A percentile compares a stretch with the other conserved stretches of the same genome.
Evolutionary conservation across 257 asterid species (phyloP).

Genomic region (Salvia splendens): DNA sequence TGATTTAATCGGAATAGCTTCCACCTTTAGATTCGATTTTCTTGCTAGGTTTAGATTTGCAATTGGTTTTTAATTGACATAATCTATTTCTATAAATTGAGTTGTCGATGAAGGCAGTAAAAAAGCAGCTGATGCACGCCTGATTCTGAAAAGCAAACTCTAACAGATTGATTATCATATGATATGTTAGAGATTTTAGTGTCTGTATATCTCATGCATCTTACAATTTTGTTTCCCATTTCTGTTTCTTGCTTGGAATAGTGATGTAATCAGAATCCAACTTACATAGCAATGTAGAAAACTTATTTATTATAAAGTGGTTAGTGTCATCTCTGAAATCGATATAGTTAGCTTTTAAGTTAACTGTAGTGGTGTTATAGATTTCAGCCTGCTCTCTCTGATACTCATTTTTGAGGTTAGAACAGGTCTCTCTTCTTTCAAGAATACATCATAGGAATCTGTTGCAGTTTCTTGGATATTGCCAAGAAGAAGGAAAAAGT

Average conservation of each 20-base stretch:
- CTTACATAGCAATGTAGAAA: too few relatives aligned
- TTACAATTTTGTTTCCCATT: too few relatives aligned
- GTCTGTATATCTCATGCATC: too few relatives aligned
- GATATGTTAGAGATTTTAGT: too few relatives aligned
- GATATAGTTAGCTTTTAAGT: background rate
- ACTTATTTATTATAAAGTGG: too few relatives aligned
- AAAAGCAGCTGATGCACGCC: too few relatives aligned
- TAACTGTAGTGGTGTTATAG: background rate
- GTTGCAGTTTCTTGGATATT: constrained; percentile 91
- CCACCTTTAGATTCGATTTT: background rate
- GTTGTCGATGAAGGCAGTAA: too few relatives aligned
- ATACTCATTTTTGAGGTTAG: constrained; percentile 16
- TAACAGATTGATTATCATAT: too few relatives aligned
- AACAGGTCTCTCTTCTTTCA: constrained; percentile 95
- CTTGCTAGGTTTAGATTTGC: background rate
- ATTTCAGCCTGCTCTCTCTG: background rate
- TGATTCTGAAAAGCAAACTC: too few relatives aligned
- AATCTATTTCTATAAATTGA: too few relatives aligned
- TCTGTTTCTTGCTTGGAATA: too few relatives aligned
- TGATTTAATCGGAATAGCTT: background rate
- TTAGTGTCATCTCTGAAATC: background rate
- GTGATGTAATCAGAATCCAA: too few relatives aligned
- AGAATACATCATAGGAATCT: constrained; percentile 97
- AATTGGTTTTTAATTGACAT: background rate
- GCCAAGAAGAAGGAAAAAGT: constrained; percentile 93